Percentiles rank a stretch among this genome's conserved stretches.
phyloP scores from a whole-genome alignment of 768 basidiomycete genomes.

The Kockovaella imperatae region DNA sequence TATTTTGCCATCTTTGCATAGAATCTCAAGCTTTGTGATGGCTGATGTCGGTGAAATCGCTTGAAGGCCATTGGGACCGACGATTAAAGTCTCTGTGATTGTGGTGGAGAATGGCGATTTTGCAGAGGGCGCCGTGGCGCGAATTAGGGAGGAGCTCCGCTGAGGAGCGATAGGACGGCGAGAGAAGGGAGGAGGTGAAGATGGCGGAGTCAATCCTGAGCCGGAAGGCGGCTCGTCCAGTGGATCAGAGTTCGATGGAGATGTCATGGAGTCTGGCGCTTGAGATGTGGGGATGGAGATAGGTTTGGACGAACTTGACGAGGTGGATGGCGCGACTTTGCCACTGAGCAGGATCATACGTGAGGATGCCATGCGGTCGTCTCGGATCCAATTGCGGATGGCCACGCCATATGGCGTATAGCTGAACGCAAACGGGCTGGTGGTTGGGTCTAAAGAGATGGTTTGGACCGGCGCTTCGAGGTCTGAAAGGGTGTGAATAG shows the following conservation, averaged over 20 bases:
- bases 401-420: conserved; percentile 40
- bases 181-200: conserved; percentile 23
- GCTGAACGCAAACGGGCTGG: conserved; percentile 28
- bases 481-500: conserved; percentile 63
- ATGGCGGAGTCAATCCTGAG: conserved; percentile 41
- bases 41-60: conserved; percentile 26
- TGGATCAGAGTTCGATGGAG: conserved; percentile 4
- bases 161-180: conserved; percentile 23
- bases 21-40: conserved; percentile 21
- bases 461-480: conserved; percentile 60
- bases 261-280: neutral
- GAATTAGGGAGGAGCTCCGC: conserved; percentile 24
- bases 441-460: conserved; percentile 50
- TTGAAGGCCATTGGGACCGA: conserved; percentile 31
- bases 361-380: conserved; percentile 22
- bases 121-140: conserved; percentile 1
- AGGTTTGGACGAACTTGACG: too few relatives aligned
- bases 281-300: neutral
- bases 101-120: conserved; percentile 28
- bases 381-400: conserved; percentile 28
- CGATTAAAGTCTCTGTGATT: conserved; percentile 30
- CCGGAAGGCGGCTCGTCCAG: conserved; percentile 38
- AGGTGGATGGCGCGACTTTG: conserved; percentile 14
- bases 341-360: conserved; percentile 23
- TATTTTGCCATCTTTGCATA: conserved; percentile 21